Evolutionary conservation across 1,284 basidiomycete species (phyloP).

Genomic region (Neolentinus lepideus): DNA sequence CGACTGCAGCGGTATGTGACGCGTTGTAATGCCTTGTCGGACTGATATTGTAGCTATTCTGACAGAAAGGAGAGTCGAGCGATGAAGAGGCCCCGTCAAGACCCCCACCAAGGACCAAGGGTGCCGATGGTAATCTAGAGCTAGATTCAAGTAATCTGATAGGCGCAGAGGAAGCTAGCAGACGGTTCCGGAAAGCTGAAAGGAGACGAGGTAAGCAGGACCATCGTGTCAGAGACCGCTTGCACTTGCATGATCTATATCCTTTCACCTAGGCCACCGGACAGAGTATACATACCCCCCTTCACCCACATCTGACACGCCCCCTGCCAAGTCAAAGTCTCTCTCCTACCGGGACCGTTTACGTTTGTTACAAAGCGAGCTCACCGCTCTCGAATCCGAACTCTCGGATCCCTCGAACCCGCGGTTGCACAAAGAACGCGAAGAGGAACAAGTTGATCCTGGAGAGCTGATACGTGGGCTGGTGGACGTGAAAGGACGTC

Average conservation of each 20-base stretch:
- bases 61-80: slow-evolving; percentile 52
- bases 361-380: slow-evolving; percentile 53
- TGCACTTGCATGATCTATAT: slow-evolving; percentile 16
- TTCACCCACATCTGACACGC: slow-evolving; percentile 42
- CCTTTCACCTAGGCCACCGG: slow-evolving; percentile 16
- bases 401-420: slow-evolving; percentile 67
- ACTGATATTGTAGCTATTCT: neutral
- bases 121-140: slow-evolving; percentile 36
- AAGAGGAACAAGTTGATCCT: slow-evolving; percentile 57
- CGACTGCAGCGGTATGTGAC: slow-evolving; percentile 38
- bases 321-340: slow-evolving; percentile 32
- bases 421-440: slow-evolving; percentile 41
- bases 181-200: slow-evolving; percentile 64
- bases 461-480: slow-evolving; percentile 70
- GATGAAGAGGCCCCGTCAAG: slow-evolving; percentile 53
- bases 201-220: slow-evolving; percentile 34
- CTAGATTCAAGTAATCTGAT: slow-evolving; percentile 43
- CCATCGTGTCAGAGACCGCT: neutral
- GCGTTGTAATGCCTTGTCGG: slow-evolving; percentile 23
- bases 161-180: slow-evolving; percentile 53
- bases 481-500: slow-evolving; percentile 60
- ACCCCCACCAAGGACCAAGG: slow-evolving; percentile 25
- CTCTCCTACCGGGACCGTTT: slow-evolving; percentile 61
- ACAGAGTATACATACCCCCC: slow-evolving; percentile 62
- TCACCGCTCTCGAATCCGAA: slow-evolving; percentile 60